Percentiles rank a stretch among this genome's conserved stretches.
Evolutionary conservation across 441 rosid genomes (phyloP).

Genomic region (Macaranga tanarius): DNA sequence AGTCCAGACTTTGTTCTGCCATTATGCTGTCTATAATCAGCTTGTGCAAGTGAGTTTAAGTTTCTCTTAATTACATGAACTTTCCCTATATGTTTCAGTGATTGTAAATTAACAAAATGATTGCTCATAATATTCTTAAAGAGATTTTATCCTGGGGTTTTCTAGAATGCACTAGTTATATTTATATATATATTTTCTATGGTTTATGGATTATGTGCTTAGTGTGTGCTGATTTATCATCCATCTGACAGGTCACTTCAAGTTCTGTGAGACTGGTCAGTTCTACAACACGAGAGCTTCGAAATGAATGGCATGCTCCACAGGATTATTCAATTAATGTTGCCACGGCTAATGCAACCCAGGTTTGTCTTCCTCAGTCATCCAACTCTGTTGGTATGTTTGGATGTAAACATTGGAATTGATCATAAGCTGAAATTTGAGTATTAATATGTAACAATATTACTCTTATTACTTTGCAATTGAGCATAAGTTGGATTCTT

Average conservation of each 20-base stretch:
- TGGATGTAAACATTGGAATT: not conserved
- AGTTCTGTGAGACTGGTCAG: constrained; percentile 86
- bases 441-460: not conserved
- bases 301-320: constrained; percentile 87
- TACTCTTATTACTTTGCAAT: not conserved
- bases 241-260: constrained; percentile 72
- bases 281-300: constrained; percentile 72
- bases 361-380: constrained; percentile 47
- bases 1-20: constrained; percentile 95
- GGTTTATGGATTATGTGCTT: constrained; percentile 8
- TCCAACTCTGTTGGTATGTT: not conserved
- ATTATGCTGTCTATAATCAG: constrained; percentile 89
- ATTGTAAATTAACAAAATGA: not conserved
- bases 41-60: constrained; percentile 74
- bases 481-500: not conserved
- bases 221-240: constrained; percentile 20
- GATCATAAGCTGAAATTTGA: not conserved
- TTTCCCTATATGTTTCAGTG: not conserved
- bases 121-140: not conserved
- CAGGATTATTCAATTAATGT: constrained; percentile 85
- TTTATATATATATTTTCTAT: not conserved
- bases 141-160: not conserved
- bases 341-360: constrained; percentile 97
- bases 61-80: not conserved
- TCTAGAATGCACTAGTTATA: not conserved